Base-by-base conservation (phyloP, 139 green algal species). In the Mesotaenium endlicherianum region DNA sequence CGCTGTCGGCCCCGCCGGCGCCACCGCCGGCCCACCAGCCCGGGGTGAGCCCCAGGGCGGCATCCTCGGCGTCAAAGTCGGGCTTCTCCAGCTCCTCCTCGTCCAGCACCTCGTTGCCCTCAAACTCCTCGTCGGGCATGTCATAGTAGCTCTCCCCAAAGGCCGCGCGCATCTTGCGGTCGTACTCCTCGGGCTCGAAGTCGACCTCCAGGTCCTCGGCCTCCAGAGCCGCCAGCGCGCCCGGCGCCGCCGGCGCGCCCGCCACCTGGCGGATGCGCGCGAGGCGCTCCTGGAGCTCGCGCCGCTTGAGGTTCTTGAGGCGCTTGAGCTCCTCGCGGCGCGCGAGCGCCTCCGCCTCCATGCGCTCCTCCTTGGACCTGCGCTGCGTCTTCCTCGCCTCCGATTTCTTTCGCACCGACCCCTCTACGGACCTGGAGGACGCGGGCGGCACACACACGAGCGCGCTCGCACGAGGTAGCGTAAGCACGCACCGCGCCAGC, bases 121-220 rank as follows among this genome's bases (percentile, higher is more conserved):
- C 68, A 39, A 81, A 69, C 8, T 88, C 82, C 3, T 84, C 80
- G 31, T 87, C 89, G 20, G 68, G 53, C 49, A 36, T 91, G 53
- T 93, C 83, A 75, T 98, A 98, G 85, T 97, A 98, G 0, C 94
- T 91, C 38, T 97, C 94, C 6, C 90, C 91, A 90, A 98, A 98
- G 0, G 93, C 92, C 1, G 75, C 91, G 34, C 84, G 89, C 95
- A 98, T 98, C 49, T 92, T 89, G 34, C 70, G 81, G 90, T 98
- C 95, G 88, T 96, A 95, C 72, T 93, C 93, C 38, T 94, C 95
- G 0, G 94, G 93, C 81, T 98, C 95, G 84, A 98, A 98, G 41
- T 98, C 95, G 1, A 89, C 92, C 8, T 94, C 92, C 67, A 98
- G 83, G 47, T 97, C 86, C 8, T 90, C 81, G 16, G 92, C 86